Evolutionary conservation across 805 yeast species (phyloP), one percentile per base, ranked within the genome.

Genomic region (Sugiyamaella floridensis): DNA sequence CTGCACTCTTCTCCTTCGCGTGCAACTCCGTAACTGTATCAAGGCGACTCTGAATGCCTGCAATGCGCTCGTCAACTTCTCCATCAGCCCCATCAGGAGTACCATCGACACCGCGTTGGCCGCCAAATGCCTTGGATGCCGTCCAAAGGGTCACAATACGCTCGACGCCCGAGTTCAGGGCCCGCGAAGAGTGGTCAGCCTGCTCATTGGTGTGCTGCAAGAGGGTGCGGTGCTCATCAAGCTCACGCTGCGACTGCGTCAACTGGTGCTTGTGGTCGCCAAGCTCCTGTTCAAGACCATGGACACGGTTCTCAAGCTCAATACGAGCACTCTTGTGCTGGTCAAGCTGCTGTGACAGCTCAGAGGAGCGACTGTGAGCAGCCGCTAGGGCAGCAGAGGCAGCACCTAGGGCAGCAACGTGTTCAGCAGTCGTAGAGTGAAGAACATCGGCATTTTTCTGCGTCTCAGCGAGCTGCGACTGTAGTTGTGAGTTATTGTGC

Each of bases 1-100:
- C 62, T 2, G 70, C 70, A 8, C 50, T 51, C 57, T 55, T 55
- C 49, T 67, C 69, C 28, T 58, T 42, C 52, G 61, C 64, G 46
- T 51, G 59, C 41, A 41, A 59, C 47, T 53, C 50, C 15, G 19
- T 51, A 14, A 48, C 47, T 1, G 46, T 50, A 4, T 43, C 59
- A 43, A 49, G 47, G 19, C 22, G 47, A 2, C 40, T 20, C 26
- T 45, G 53, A 26, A 53, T 49, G 2, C 45, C 55, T 1, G 49
- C 44, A 47, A 46, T 50, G 11, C 40, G 22, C 15, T 37, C 32
- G 5, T 48, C 47, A 16, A 34, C 58, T 15, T 52, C 57, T 19
- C 52, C 55, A 6, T 40, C 55, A 19, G 34, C 53, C 2, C 15
- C 54, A 12, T 47, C 28, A 43, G 43, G 15, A 20, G 47, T 16